Evolutionary conservation across 495 filamentous ascomycete species (phyloP).

Genomic region (Saxispiralis lemnorum): DNA sequence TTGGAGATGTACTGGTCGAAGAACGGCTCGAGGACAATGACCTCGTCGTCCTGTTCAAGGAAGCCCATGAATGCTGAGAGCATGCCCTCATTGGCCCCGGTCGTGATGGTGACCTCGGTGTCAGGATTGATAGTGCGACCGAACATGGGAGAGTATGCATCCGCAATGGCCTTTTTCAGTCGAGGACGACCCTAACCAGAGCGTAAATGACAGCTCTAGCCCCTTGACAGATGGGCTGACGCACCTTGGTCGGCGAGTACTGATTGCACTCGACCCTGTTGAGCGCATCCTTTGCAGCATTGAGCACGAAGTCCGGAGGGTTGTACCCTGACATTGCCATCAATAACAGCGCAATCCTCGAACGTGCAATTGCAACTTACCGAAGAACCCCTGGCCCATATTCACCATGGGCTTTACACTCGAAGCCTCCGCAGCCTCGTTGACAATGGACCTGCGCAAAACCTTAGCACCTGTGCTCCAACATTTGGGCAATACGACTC

Average conservation of each 20-base stretch:
- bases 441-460: conserved; percentile 65
- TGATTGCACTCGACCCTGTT: conserved; percentile 96
- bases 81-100: conserved; percentile 82
- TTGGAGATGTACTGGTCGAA: conserved; percentile 98
- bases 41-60: conserved; percentile 83
- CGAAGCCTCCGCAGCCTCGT: conserved; percentile 71
- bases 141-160: conserved; percentile 77
- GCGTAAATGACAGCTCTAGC: too few relatives aligned
- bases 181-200: conserved; percentile 53
- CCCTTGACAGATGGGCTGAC: too few relatives aligned
- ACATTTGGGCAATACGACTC: conserved; percentile 12
- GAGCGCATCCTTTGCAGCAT: conserved; percentile 77
- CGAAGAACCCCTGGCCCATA: conserved; percentile 94
- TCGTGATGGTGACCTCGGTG: conserved; percentile 85
- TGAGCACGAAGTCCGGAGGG: conserved; percentile 74
- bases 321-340: conserved; percentile 63
- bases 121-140: conserved; percentile 64
- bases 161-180: conserved; percentile 75
- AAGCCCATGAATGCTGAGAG: conserved; percentile 95
- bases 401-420: conserved; percentile 84
- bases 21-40: conserved; percentile 95
- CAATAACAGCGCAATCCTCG: not conserved
- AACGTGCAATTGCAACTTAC: conserved; percentile 16
- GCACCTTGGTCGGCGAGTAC: conserved; percentile 79
- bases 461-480: not conserved